phyloP scores from a whole-genome alignment of 805 yeast species.

The Henningerozyma blattae region DNA sequence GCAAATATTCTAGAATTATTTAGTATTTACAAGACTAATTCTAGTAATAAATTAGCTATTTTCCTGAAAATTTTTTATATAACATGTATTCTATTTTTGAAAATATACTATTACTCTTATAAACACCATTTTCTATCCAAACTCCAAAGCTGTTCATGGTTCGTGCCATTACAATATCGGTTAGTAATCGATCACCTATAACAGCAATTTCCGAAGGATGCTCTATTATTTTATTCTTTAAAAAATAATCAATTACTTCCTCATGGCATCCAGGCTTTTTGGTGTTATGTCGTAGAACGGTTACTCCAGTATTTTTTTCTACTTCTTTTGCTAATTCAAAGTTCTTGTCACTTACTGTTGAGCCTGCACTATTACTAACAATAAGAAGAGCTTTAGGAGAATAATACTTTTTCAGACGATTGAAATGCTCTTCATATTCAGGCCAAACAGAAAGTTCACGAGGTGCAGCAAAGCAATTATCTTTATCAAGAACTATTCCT shows the following conservation, averaged over 20 bases:
- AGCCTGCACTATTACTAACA: conserved; percentile 91
- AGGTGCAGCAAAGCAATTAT: conserved; percentile 86
- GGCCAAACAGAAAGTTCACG: conserved; percentile 75
- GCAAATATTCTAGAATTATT: no score
- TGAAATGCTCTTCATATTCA: conserved; percentile 48
- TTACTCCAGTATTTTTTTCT: conserved; percentile 54
- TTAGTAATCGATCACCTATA: conserved; percentile 82
- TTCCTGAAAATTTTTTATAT: no score
- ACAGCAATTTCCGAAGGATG: conserved; percentile 60
- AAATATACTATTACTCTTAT: conserved; percentile 28
- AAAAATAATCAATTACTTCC: conserved; percentile 55
- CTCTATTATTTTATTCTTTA: conserved; percentile 31
- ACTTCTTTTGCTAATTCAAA: conserved; percentile 48
- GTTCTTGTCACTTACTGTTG: conserved; percentile 49
- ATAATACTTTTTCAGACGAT: conserved; percentile 37
- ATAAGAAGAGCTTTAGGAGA: conserved; percentile 57
- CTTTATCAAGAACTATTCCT: conserved; percentile 84
- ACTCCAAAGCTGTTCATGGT: conserved; percentile 78
- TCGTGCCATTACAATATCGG: conserved; percentile 91
- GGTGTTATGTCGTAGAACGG: conserved; percentile 56
- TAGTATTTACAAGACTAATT: no score
- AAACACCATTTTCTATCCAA: conserved; percentile 77
- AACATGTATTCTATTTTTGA: no score
- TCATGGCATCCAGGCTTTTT: conserved; percentile 74
- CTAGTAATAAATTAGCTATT: no score